These are phyloP conservation scores for Funneliformis geosporum DNA, from an alignment of 192 early-diverging fungal genomes.

Conservation along the genomic window DNA sequence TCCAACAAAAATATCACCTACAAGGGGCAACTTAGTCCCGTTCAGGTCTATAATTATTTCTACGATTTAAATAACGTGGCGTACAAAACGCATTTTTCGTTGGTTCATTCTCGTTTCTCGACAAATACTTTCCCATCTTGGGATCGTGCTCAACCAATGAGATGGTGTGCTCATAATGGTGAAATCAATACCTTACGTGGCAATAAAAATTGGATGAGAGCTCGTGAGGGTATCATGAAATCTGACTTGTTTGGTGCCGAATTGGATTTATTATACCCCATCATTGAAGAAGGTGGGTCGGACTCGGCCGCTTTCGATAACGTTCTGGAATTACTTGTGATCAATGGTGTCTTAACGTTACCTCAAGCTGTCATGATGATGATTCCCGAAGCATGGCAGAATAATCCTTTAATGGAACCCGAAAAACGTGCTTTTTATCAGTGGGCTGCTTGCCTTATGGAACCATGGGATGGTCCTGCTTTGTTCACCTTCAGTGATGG, in stretches of 20 bases:
- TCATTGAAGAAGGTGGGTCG: constrained; percentile 93
- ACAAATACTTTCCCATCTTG: constrained; percentile 99
- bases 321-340: constrained; percentile 91
- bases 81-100: constrained; percentile 89
- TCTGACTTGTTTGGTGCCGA: constrained; percentile 78
- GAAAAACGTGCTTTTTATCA: constrained; percentile 94
- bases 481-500: constrained; percentile 98
- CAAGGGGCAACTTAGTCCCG: constrained; percentile 95
- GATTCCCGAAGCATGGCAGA: constrained; percentile 99
- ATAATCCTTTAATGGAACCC: constrained; percentile 78
- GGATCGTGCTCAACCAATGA: constrained; percentile 99
- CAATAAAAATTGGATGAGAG: constrained; percentile 99
- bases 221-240: constrained; percentile 92
- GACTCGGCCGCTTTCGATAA: constrained; percentile 98
- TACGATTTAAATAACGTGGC: constrained; percentile 81
- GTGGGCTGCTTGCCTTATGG: constrained; percentile 98
- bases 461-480: constrained; percentile 98
- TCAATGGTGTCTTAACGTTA: constrained; percentile 86
- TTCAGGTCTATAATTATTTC: constrained; percentile 93
- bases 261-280: constrained; percentile 84
- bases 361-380: constrained; percentile 99
- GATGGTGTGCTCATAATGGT: constrained; percentile 98
- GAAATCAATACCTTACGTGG: constrained; percentile 99
- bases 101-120: constrained; percentile 98
- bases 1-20: constrained; percentile 93